Evolutionary conservation across 345 rosid species (phyloP).

Genomic region (Pugionium cornutum): DNA sequence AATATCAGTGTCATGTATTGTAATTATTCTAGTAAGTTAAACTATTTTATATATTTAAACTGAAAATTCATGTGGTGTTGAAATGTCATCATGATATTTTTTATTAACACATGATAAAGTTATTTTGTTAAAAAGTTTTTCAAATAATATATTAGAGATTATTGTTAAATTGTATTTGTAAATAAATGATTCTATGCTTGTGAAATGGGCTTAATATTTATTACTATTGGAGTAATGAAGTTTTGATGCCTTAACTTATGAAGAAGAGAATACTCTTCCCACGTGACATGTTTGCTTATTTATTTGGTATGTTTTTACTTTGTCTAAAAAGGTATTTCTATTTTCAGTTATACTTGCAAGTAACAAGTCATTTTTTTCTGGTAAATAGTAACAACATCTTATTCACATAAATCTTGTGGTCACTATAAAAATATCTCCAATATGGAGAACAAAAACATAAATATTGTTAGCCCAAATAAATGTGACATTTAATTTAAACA

Average conservation of each 20-base stretch:
- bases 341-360: slow-evolving; percentile 24
- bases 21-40: too few species aligned
- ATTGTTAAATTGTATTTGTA: neutral
- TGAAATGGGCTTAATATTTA: slow-evolving; percentile 20
- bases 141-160: too few species aligned
- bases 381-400: slow-evolving; percentile 7
- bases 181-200: slow-evolving; percentile 34
- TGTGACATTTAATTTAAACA: neutral
- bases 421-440: neutral
- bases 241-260: slow-evolving; percentile 37
- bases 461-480: slow-evolving; percentile 9
- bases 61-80: too few species aligned
- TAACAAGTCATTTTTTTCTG: neutral
- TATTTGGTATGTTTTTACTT: neutral
- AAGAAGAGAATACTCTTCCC: slow-evolving; percentile 34
- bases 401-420: slow-evolving; percentile 22
- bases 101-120: too few species aligned
- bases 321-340: slow-evolving; percentile 7
- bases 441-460: neutral
- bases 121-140: too few species aligned
- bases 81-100: too few species aligned
- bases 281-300: slow-evolving; percentile 13
- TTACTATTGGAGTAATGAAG: slow-evolving; percentile 16
- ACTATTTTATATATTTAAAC: too few species aligned
- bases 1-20: too few species aligned